Evolutionary conservation across 78 protist genomes (phyloP).

Genomic region (Polysphondylium violaceum): DNA sequence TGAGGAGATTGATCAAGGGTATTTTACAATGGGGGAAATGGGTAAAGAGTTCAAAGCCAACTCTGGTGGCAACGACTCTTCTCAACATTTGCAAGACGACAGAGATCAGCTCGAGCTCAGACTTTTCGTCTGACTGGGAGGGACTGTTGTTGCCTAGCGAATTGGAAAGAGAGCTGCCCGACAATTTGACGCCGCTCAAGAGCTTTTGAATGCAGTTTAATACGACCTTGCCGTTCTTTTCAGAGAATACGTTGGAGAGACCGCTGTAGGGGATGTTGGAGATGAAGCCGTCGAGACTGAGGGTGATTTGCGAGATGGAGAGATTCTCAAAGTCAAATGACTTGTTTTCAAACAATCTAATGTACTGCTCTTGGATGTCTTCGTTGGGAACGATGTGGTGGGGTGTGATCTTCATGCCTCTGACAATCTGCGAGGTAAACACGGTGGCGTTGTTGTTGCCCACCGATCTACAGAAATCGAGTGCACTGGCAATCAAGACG

Average conservation of each 20-base stretch:
- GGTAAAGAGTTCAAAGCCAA: constrained; percentile 79
- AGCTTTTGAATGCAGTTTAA: constrained; percentile 53
- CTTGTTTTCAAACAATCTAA: constrained; percentile 62
- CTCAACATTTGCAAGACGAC: constrained; percentile 64
- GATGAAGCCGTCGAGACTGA: constrained; percentile 58
- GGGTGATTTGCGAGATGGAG: constrained; percentile 43
- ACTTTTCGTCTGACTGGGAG: constrained; percentile 6
- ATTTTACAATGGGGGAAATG: constrained; percentile 74
- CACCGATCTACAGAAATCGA: constrained; percentile 55
- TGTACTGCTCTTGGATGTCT: constrained; percentile 60
- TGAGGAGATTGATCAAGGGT: constrained; percentile 47
- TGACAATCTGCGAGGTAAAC: constrained; percentile 44
- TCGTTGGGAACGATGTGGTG: constrained; percentile 55
- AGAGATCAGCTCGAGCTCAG: constrained; percentile 38
- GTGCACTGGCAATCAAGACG: constrained; percentile 40
- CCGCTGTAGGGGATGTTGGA: constrained; percentile 66
- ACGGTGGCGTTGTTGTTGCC: constrained; percentile 68
- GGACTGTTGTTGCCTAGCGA: not conserved
- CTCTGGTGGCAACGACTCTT: constrained; percentile 70
- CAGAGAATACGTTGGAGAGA: constrained; percentile 34
- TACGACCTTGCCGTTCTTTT: constrained; percentile 67
- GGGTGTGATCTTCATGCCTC: constrained; percentile 74
- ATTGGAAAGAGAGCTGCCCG: not conserved
- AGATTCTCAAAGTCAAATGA: constrained; percentile 68
- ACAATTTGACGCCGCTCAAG: constrained; percentile 16